These are phyloP conservation scores for Taphrina flavorubra DNA, from an alignment of 1,139 yeast genomes.

Conservation along the genomic window DNA sequence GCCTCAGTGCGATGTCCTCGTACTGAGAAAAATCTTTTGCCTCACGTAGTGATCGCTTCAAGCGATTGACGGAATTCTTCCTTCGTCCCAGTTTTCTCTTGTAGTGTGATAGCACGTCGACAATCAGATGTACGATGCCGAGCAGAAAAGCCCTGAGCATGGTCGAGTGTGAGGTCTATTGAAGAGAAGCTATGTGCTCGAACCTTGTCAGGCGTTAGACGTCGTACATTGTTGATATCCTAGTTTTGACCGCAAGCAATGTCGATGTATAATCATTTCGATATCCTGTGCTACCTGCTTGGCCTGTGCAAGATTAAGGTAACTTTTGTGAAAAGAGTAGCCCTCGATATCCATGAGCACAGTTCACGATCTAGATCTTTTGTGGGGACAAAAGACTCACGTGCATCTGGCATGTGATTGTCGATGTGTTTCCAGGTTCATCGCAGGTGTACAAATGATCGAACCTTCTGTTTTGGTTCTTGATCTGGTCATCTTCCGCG, in stretches of 20 bases:
- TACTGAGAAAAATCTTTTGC: slow-evolving; percentile 33
- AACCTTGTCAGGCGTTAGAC: no score
- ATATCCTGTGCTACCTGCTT: no score
- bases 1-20: slow-evolving; percentile 32
- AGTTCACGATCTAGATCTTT: background rate
- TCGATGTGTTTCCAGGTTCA: background rate
- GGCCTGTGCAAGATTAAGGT: no score
- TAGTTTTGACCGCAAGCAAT: no score
- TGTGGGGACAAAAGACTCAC: slow-evolving; percentile 5
- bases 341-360: no score
- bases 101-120: slow-evolving; percentile 30
- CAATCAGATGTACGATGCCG: background rate
- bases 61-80: slow-evolving; percentile 15
- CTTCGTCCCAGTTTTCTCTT: slow-evolving; percentile 12
- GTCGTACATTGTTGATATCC: no score
- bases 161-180: background rate
- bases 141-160: slow-evolving; percentile 10
- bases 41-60: slow-evolving; percentile 3
- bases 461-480: no score
- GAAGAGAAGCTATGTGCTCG: no score
- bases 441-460: no score
- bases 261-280: no score
- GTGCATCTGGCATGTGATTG: slow-evolving; percentile 4
- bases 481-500: no score
- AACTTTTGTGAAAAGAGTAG: no score